Base-by-base conservation (phyloP, 192 early-diverging fungal genomes). In the Obelidium mucronatum region DNA sequence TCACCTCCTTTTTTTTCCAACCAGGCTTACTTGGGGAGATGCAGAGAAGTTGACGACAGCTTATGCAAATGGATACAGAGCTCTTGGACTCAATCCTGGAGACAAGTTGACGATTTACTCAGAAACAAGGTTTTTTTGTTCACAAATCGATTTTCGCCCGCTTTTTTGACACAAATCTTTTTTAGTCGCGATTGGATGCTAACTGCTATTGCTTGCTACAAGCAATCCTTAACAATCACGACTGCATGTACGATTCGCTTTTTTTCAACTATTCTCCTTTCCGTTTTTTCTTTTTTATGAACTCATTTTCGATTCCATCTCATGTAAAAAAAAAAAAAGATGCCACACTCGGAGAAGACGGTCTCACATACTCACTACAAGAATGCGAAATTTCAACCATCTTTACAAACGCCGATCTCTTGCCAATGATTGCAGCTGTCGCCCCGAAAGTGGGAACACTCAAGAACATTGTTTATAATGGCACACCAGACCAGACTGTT, bases 281-380 rank as follows among this genome's bases (percentile, higher is more conserved):
- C n/a, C n/a, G n/a, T n/a, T n/a, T 52, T n/a, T n/a, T 17, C 51
- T 52, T 13, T n/a, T n/a, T 52, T 13, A 52, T 52, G n/a, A 52
- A 15, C n/a, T 52, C 51, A n/a, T 52, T 52, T 52, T 13, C 51
- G 13, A 15, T 52, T 52, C 51, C 13, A n/a, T n/a, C n/a, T n/a
- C n/a, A n/a, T n/a, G n/a, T n/a, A n/a, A n/a, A n/a, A n/a, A n/a
- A n/a, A n/a, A n/a, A n/a, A n/a, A n/a, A n/a, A n/a, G n/a, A 86
- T 58, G 84, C 58, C 60, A 95, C 94, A 39, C 85, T 97, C 37
- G 95, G 94, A 34, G 91, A 91, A 73, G 91, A 93, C 17, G 94
- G 94, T 54, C 90, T 96, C 54, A 63, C 88, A 58, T 94, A 92
- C 75, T 94, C 95, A 8, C 90, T 96, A 81, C 92, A 92, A 76